Base-by-base conservation (phyloP, 1,284 basidiomycete genomes). In the Marasmius tenuissimus region DNA sequence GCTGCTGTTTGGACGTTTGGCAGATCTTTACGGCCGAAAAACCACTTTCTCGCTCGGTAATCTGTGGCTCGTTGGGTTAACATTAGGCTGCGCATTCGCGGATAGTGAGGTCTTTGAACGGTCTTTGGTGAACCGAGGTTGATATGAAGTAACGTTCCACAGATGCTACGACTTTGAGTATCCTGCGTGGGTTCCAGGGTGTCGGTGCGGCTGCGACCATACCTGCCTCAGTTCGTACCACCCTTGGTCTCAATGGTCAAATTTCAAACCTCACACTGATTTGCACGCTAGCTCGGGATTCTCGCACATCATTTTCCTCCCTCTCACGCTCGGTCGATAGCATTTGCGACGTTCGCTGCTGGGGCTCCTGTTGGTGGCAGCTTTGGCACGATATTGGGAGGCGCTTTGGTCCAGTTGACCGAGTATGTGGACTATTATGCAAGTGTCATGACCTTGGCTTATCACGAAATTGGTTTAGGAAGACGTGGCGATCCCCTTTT, bases 361-460 rank as follows among this genome's bases (percentile, higher is more conserved):
- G 93, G 94, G 14, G 92, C 91, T 4, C 92, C 94, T 0, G 73
- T 94, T 0, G 93, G 93, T 0, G 88, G 82, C 0, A 87, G 85
- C 0, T 73, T 94, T 7, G 93, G 93, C 0, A 79, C 81, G 7
- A 73, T 86, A 5, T 50, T 94, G 0, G 91, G 91, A 0, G 86
- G 91, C 37, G 75, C 90, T 1, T 76, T 96, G 20, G 89, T 87
- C 0, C 82, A 93, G 66, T 82, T 87, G 35, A 85, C 88, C 0
- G 69, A 71, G 82, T 84, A 65, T 42, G 70, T 7, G 59, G 8
- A 40, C 48, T 14, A 47, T 47, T 22, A 61, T 50, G 52, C 38
- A 58, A 9, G 16, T 39, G 22, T 50, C 27, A 34, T 33, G 55
- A 47, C 33, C 50, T 63, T 53, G 37, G 27, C 61, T 48, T 22